Percentiles rank a stretch among this genome's conserved stretches.
Conservation (phyloP, 129 eudicot species). For the Scalesia atractyloides region DNA sequence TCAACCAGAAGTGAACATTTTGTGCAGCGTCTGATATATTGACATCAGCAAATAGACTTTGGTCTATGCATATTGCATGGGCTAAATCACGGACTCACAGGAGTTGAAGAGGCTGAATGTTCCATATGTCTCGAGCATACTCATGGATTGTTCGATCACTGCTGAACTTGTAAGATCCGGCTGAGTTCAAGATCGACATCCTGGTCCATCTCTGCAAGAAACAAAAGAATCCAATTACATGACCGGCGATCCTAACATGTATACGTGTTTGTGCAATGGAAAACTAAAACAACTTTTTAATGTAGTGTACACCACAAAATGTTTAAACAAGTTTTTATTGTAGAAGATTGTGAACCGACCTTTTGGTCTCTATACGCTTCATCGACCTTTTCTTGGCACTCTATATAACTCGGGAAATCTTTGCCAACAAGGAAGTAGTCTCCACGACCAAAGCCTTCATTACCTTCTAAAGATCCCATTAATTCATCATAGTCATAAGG, state of each 20-base stretch:
- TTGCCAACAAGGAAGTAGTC: slow-evolving; percentile 95
- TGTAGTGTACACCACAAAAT: too few relatives aligned
- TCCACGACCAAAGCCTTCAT: slow-evolving; percentile 87
- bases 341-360: slow-evolving; percentile 47
- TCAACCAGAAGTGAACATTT: background rate
- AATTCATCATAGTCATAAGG: slow-evolving; percentile 62
- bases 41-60: slow-evolving; percentile 13
- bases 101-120: slow-evolving; percentile 61
- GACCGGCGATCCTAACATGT: background rate
- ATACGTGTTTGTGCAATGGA: background rate
- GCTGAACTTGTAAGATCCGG: slow-evolving; percentile 95
- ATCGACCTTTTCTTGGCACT: slow-evolving; percentile 91
- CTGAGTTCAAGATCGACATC: slow-evolving; percentile 93
- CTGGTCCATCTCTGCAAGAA: slow-evolving; percentile 86
- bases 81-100: slow-evolving; percentile 44
- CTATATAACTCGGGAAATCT: slow-evolving; percentile 92
- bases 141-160: slow-evolving; percentile 92
- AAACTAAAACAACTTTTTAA: background rate
- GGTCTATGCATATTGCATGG: background rate
- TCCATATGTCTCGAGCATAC: slow-evolving; percentile 93
- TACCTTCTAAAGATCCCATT: slow-evolving; percentile 85
- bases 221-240: slow-evolving; percentile 8
- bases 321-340: background rate
- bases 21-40: slow-evolving; percentile 19
- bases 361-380: slow-evolving; percentile 84